Evolutionary conservation across 1,284 basidiomycete species (phyloP).

Genomic region (Marasmius sp.): DNA sequence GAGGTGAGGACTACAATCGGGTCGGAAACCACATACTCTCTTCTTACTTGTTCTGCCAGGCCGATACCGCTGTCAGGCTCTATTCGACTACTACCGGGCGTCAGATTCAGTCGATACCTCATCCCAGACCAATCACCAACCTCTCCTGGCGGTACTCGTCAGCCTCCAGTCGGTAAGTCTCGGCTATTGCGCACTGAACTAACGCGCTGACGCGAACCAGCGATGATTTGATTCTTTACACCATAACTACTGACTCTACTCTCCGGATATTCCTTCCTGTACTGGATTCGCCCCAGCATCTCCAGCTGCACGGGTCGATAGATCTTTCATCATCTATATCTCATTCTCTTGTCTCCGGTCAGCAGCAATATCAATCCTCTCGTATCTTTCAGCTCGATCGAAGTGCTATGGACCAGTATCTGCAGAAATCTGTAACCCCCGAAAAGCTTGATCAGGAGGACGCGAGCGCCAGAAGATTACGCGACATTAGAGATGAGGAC

Average conservation of each 20-base stretch:
- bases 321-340: conserved; percentile 60
- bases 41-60: conserved; percentile 35
- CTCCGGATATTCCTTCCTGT: conserved; percentile 87
- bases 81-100: conserved; percentile 73
- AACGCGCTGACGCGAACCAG: conserved; percentile 33
- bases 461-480: conserved; percentile 44
- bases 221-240: conserved; percentile 76
- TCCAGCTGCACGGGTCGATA: conserved; percentile 81
- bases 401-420: conserved; percentile 49
- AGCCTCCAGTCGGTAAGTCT: conserved; percentile 61
- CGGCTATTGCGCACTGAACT: conserved; percentile 2
- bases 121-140: conserved; percentile 64
- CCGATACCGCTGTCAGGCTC: conserved; percentile 57
- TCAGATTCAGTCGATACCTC: conserved; percentile 62
- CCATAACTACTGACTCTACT: conserved; percentile 71
- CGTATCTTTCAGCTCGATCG: conserved; percentile 65
- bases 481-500: conserved; percentile 64
- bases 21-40: conserved; percentile 8
- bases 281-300: conserved; percentile 79
- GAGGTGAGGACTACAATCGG: conserved; percentile 39
- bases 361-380: conserved; percentile 37
- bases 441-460: conserved; percentile 38
- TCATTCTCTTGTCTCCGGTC: conserved; percentile 33
- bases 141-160: conserved; percentile 70
- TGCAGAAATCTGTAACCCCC: conserved; percentile 40